phyloP scores from a whole-genome alignment of 2,329 filamentous ascomycete species.

The Calonectria naviculata region DNA sequence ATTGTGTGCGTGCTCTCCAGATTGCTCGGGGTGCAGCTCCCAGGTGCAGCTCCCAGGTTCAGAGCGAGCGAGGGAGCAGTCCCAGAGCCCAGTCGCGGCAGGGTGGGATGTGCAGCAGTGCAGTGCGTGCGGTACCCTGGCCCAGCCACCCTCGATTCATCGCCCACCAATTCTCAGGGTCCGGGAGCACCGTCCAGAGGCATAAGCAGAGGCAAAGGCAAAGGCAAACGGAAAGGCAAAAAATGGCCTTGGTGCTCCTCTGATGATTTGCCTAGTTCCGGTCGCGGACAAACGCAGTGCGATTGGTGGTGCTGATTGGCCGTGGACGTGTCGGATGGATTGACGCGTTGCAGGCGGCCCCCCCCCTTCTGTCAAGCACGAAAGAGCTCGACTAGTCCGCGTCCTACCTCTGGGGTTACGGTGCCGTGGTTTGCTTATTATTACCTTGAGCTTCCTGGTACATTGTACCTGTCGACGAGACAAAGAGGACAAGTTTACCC shows the following conservation, averaged over 20 bases:
- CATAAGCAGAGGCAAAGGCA: constrained; percentile 3
- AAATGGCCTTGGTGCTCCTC: background rate
- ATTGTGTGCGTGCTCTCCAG: constrained; percentile 6
- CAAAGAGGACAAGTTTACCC: constrained; percentile 12
- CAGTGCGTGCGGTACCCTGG: background rate
- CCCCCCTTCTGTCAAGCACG: constrained; percentile 1
- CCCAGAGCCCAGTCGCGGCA: background rate
- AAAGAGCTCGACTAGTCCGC: constrained; percentile 3
- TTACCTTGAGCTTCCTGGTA: constrained; percentile 3
- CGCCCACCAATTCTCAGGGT: background rate
- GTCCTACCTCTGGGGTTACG: background rate
- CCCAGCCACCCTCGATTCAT: constrained; percentile 4
- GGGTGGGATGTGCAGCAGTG: background rate
- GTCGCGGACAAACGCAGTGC: constrained; percentile 1
- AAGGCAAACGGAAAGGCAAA: constrained; percentile 4
- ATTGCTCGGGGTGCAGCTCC: background rate
- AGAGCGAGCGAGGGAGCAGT: background rate
- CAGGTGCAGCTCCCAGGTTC: background rate
- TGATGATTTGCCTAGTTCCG: background rate
- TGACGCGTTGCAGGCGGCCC: constrained; percentile 9
- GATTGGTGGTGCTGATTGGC: constrained; percentile 19
- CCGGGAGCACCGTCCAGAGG: background rate
- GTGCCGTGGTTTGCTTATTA: constrained; percentile 7
- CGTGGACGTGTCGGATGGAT: background rate
- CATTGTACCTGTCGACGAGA: background rate